These are phyloP conservation scores for Persicaria maculosa DNA, from an alignment of 148 eudicot genomes.

Conservation along the genomic window DNA sequence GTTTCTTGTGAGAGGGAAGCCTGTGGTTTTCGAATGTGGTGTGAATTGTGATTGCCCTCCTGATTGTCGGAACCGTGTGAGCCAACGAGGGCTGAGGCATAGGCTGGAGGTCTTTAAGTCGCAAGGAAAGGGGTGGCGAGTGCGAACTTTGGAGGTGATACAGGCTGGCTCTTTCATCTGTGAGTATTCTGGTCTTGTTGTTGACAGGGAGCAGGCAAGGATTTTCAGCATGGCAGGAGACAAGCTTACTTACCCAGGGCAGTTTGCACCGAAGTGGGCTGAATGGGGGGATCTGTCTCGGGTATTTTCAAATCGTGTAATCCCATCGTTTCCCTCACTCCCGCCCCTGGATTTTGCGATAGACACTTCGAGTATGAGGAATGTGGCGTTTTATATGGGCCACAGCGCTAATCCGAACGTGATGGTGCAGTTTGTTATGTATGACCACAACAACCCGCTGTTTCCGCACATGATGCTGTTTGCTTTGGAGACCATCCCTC, in stretches of 20 bases:
- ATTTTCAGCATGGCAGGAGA: slow-evolving; percentile 62
- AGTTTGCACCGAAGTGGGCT: slow-evolving; percentile 60
- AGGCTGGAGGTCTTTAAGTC: slow-evolving; percentile 82
- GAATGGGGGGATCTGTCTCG: slow-evolving; percentile 81
- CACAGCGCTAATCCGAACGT: slow-evolving; percentile 71
- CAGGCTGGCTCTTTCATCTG: slow-evolving; percentile 84
- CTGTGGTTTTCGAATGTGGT: slow-evolving; percentile 73
- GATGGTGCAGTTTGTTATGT: slow-evolving; percentile 64
- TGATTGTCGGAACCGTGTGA: slow-evolving; percentile 73
- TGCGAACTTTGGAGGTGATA: slow-evolving; percentile 69
- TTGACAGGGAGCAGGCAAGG: slow-evolving; percentile 62
- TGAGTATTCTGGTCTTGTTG: slow-evolving; percentile 70
- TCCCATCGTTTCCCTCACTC: slow-evolving; percentile 41
- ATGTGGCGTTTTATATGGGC: slow-evolving; percentile 74
- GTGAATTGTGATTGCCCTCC: slow-evolving; percentile 62
- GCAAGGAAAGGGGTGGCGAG: slow-evolving; percentile 72
- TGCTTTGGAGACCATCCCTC: slow-evolving; percentile 79
- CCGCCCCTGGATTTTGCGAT: slow-evolving; percentile 76
- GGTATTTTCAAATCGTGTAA: slow-evolving; percentile 35
- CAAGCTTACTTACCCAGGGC: slow-evolving; percentile 55
- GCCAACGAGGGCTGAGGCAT: slow-evolving; percentile 54
- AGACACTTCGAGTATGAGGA: slow-evolving; percentile 75
- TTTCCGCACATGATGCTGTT: slow-evolving; percentile 81
- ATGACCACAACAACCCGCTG: slow-evolving; percentile 57
- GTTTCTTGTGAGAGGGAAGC: slow-evolving; percentile 65